Conservation (phyloP, 805 yeast genomes). For the Saccharomycodes ludwigii region DNA sequence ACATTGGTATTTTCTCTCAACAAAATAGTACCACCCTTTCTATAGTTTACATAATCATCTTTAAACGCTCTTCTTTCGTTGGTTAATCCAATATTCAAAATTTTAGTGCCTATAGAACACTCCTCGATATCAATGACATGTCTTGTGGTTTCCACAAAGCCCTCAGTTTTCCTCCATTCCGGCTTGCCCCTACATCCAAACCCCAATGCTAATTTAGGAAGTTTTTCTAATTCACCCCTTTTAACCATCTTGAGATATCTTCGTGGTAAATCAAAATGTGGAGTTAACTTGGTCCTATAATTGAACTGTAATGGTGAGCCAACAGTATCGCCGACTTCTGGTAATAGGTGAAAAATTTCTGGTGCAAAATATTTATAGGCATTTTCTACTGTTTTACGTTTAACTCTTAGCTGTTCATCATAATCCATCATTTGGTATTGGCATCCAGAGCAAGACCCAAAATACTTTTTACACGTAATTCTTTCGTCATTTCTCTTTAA, state of each 20-base stretch:
- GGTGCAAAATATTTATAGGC: constrained; percentile 77
- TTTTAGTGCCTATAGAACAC: constrained; percentile 77
- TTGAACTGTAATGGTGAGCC: constrained; percentile 65
- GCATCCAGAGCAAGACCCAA: constrained; percentile 90
- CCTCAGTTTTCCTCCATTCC: constrained; percentile 38
- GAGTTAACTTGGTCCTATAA: constrained; percentile 90
- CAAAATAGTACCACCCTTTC: constrained; percentile 78
- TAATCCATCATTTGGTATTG: constrained; percentile 79
- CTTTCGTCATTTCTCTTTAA: constrained; percentile 41
- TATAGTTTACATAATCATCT: constrained; percentile 34
- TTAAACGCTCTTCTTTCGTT: constrained; percentile 52
- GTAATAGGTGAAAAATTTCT: constrained; percentile 22
- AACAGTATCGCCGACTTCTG: constrained; percentile 43
- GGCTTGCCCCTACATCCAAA: constrained; percentile 82
- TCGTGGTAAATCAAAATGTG: constrained; percentile 75
- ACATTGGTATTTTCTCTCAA: constrained; percentile 64
- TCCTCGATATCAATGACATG: constrained; percentile 84
- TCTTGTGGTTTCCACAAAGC: constrained; percentile 22
- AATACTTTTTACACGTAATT: constrained; percentile 65
- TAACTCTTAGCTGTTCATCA: constrained; percentile 57
- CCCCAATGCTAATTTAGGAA: constrained; percentile 80
- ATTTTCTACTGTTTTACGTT: constrained; percentile 60
- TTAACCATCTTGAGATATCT: constrained; percentile 23
- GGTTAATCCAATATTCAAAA: constrained; percentile 60
- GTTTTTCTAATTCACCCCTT: constrained; percentile 30